Evolutionary conservation across 768 basidiomycete genomes (phyloP).

Genomic region (Kwoniella botswanensis): DNA sequence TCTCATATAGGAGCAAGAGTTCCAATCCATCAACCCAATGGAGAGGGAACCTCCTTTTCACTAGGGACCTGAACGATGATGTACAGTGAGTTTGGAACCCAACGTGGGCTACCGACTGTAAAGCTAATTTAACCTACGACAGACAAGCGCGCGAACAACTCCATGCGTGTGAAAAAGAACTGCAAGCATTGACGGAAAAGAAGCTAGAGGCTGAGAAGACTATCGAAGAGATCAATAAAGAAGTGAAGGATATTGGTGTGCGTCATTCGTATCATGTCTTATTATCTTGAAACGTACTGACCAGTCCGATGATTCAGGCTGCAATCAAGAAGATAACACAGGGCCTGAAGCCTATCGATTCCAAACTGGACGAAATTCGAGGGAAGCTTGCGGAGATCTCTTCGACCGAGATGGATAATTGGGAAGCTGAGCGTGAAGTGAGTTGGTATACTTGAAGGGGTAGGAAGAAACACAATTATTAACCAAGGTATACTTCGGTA

Average conservation of each 20-base stretch:
- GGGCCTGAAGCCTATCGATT: conserved; percentile 5
- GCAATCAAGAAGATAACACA: conserved; percentile 12
- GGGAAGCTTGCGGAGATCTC: conserved; percentile 14
- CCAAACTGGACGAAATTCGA: conserved; percentile 12
- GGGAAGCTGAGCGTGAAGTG: conserved; percentile 19
- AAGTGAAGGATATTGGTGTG: conserved; percentile 20
- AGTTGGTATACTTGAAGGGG: neutral
- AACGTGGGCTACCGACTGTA: too few relatives aligned
- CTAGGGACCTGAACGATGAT: conserved; percentile 17
- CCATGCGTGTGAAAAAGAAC: neutral
- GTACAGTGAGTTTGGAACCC: conserved; percentile 21
- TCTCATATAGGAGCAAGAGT: conserved; percentile 12
- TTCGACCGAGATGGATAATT: conserved; percentile 21
- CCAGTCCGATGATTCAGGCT: neutral
- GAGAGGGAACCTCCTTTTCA: conserved; percentile 27
- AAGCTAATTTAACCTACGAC: neutral
- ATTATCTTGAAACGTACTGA: neutral
- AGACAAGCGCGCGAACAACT: conserved; percentile 6
- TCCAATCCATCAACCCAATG: conserved; percentile 25
- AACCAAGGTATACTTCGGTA: neutral
- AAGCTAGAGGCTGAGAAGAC: conserved; percentile 12
- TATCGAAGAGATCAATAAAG: neutral
- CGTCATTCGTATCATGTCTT: conserved; percentile 58
- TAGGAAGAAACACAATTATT: neutral
- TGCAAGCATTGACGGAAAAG: conserved; percentile 20